Conservation (phyloP, 2,329 filamentous ascomycete species). For the Aphanoascus verrucosus region DNA sequence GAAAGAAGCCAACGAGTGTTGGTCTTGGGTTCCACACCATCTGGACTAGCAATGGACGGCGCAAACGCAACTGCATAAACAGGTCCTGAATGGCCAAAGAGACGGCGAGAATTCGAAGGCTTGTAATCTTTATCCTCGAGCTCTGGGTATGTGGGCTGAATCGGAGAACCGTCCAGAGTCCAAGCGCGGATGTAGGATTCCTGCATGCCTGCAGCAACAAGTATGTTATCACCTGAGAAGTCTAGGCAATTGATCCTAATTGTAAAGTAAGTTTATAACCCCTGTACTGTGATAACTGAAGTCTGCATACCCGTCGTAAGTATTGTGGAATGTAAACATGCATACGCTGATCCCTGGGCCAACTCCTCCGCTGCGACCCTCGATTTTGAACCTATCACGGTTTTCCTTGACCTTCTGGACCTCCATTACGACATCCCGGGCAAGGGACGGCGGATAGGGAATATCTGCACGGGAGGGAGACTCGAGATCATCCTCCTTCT, state of each 20-base stretch:
- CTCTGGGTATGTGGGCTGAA: slow-evolving; percentile 56
- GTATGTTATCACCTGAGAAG: slow-evolving; percentile 79
- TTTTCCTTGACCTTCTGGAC: slow-evolving; percentile 90
- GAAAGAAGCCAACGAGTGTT: slow-evolving; percentile 71
- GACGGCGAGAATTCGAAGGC: slow-evolving; percentile 59
- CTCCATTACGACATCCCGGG: slow-evolving; percentile 84
- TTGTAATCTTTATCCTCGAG: slow-evolving; percentile 44
- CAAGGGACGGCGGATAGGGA: slow-evolving; percentile 76
- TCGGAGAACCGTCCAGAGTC: slow-evolving; percentile 74
- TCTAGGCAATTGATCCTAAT: slow-evolving; percentile 78
- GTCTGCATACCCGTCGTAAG: slow-evolving; percentile 62
- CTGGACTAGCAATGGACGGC: slow-evolving; percentile 48
- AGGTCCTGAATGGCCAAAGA: slow-evolving; percentile 80
- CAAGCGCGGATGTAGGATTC: slow-evolving; percentile 95
- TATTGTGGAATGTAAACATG: slow-evolving; percentile 99
- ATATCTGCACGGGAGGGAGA: slow-evolving; percentile 67
- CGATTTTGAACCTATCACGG: slow-evolving; percentile 80
- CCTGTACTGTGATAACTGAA: background rate
- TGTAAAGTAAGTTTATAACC: slow-evolving; percentile 19
- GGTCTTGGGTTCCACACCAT: slow-evolving; percentile 44
- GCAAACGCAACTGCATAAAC: slow-evolving; percentile 88
- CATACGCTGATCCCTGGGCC: slow-evolving; percentile 77
- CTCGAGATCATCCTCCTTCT: slow-evolving; percentile 80
- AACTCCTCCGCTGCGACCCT: slow-evolving; percentile 69
- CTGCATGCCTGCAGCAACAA: slow-evolving; percentile 79